Conservation (phyloP, 495 filamentous ascomycete genomes). For the Pyrenula massariospora region DNA sequence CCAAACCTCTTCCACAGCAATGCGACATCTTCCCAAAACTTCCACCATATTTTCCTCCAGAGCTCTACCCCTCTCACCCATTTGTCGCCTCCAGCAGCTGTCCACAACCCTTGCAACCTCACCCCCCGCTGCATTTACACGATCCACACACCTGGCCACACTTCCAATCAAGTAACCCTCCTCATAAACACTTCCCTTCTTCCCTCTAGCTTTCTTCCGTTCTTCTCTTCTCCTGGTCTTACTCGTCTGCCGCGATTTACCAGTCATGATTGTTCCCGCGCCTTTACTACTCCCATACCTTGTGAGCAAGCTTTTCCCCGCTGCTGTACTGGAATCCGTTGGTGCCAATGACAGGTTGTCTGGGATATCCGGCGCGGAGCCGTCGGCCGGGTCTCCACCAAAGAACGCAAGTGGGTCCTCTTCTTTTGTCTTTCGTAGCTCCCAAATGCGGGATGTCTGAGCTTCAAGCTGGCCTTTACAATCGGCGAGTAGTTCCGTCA, state of each 20-base stretch:
- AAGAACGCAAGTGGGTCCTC: slow-evolving; percentile 73
- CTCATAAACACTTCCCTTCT: slow-evolving; percentile 94
- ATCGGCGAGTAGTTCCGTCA: slow-evolving; percentile 83
- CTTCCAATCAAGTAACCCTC: slow-evolving; percentile 92
- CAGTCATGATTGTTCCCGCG: slow-evolving; percentile 48
- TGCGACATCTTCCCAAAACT: slow-evolving; percentile 2
- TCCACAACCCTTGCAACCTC: slow-evolving; percentile 65
- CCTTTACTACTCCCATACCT: slow-evolving; percentile 60
- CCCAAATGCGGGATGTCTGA: slow-evolving; percentile 72
- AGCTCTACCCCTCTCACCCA: slow-evolving; percentile 71
- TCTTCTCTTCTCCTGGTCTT: slow-evolving; percentile 81
- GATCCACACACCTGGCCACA: slow-evolving; percentile 70
- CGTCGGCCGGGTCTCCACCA: slow-evolving; percentile 50
- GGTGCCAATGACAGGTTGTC: slow-evolving; percentile 89
- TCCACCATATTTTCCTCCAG: slow-evolving; percentile 38
- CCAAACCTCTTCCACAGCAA: background rate
- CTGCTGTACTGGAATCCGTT: slow-evolving; percentile 65
- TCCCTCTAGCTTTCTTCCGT: slow-evolving; percentile 84
- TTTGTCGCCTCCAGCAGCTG: slow-evolving; percentile 62
- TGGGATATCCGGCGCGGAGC: slow-evolving; percentile 53
- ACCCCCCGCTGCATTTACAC: slow-evolving; percentile 55
- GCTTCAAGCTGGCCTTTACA: slow-evolving; percentile 73
- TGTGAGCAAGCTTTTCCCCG: slow-evolving; percentile 69
- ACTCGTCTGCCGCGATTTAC: slow-evolving; percentile 59
- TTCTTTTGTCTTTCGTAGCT: slow-evolving; percentile 66